Evolutionary conservation across 2,329 filamentous ascomycete genomes (phyloP).

Genomic region (Pseudocercospora macadamiae): DNA sequence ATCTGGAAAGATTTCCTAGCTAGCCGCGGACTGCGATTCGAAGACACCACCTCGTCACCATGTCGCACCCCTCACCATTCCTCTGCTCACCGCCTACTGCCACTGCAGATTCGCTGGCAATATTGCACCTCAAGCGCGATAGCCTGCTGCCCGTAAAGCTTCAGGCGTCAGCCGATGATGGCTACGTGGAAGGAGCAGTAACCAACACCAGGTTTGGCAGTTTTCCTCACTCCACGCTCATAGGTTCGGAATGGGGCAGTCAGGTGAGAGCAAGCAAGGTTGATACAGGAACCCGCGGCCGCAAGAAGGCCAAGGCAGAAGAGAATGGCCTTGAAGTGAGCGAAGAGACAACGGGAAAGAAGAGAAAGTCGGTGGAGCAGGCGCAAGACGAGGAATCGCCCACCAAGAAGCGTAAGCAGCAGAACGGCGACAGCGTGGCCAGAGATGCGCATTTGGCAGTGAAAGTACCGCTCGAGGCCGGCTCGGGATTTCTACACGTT

Average conservation of each 20-base stretch:
- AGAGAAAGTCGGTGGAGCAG: constrained; percentile 50
- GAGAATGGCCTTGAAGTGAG: constrained; percentile 21
- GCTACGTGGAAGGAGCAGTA: constrained; percentile 49
- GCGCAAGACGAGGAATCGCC: constrained; percentile 29
- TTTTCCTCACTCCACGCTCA: constrained; percentile 54
- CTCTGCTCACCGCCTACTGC: constrained; percentile 69
- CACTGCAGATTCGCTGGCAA: constrained; percentile 68
- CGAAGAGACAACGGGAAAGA: constrained; percentile 22
- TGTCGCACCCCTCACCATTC: constrained; percentile 67
- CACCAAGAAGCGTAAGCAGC: constrained; percentile 39
- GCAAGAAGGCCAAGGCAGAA: constrained; percentile 61
- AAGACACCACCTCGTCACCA: constrained; percentile 10
- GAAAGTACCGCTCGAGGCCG: constrained; percentile 59
- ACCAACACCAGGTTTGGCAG: constrained; percentile 95
- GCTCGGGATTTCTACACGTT: constrained; percentile 74
- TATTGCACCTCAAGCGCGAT: constrained; percentile 88
- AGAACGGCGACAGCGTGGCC: not conserved
- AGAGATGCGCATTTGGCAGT: constrained; percentile 19
- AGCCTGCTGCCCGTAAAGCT: constrained; percentile 74
- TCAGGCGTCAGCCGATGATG: constrained; percentile 43
- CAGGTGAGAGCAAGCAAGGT: constrained; percentile 88
- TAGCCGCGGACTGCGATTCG: not conserved
- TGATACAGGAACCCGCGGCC: constrained; percentile 85
- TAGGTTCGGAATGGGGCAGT: constrained; percentile 84
- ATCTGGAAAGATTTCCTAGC: too few species aligned